Base-by-base conservation (phyloP, 2,329 filamentous ascomycete genomes). In the Colletotrichum trifolii region DNA sequence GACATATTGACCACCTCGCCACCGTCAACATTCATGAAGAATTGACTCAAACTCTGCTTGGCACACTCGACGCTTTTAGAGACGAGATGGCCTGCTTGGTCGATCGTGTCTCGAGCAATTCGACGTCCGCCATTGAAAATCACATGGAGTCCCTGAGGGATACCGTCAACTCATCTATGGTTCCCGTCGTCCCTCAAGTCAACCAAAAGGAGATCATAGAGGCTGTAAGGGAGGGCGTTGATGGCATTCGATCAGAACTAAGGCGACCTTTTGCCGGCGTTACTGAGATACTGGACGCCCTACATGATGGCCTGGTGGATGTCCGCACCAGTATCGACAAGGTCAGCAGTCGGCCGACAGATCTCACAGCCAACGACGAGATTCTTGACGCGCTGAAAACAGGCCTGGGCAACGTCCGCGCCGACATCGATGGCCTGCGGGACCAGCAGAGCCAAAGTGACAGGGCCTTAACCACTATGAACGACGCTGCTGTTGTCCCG, bases 311-410 rank as follows among this genome's bases (percentile, higher is more conserved):
- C 2, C 85, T 98, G 7, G 89, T 91, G 67, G 89, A 90, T 52
- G 82, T 98, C 8, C 89, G 92, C 34, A 82, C 84, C 35, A 91
- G 93, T 67, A 90, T 98, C 62, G 94, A 97, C 64, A 85, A 83
- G 72, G 84, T 96, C 13, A 83, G 88, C 25, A 89, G 95, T 73
- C 96, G 93, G 78, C 92, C 94, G 6, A 82, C 88, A 0, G 94
- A 97, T 71, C 85, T 95, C 76, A 94, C 91, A 1, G 89, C 93
- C 62, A 95, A 92, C 65, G 92, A 97, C 69, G 94, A 97, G 77
- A 94, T 97, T 56, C 83, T 97, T 1, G 92, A 97, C 65, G 93
- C 92, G 0, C 84, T 98, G 60, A 96, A 91, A 74, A 85, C 89
- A n/a, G 94, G 94, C 0, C 82, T 98, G 8, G 89, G 91, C 47